Evolutionary conservation across 305 asterid species (phyloP).

Genomic region (Solanum hybrid): DNA sequence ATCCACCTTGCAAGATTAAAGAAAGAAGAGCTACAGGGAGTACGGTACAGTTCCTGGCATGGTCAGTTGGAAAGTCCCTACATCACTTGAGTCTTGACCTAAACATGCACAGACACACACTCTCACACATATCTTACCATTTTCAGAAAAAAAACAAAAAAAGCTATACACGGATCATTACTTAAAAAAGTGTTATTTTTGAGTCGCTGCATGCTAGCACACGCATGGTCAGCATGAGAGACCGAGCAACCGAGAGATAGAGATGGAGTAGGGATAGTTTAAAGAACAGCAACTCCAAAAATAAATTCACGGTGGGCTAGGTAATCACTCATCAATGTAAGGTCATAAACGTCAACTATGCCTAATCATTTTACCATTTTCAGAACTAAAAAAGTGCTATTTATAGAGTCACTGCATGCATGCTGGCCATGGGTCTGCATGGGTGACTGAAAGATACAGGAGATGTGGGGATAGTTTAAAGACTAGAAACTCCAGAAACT

Average conservation of each 20-base stretch:
- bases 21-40: neutral
- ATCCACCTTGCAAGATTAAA: neutral
- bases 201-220: neutral
- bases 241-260: neutral
- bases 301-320: neutral
- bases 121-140: neutral
- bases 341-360: neutral
- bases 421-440: neutral
- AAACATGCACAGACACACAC: neutral
- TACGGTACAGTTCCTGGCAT: neutral
- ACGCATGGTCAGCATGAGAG: neutral
- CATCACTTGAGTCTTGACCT: neutral
- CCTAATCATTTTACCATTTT: neutral
- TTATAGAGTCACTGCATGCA: neutral
- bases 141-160: neutral
- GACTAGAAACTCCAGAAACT: neutral
- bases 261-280: neutral
- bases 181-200: neutral
- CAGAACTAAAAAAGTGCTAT: neutral
- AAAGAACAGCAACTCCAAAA: neutral
- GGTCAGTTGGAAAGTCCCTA: neutral
- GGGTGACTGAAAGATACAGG: neutral
- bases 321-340: neutral
- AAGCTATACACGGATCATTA: neutral
- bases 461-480: neutral